phyloP scores from a whole-genome alignment of 139 green algal species.

The Chlamydomonas asymmetrica region DNA sequence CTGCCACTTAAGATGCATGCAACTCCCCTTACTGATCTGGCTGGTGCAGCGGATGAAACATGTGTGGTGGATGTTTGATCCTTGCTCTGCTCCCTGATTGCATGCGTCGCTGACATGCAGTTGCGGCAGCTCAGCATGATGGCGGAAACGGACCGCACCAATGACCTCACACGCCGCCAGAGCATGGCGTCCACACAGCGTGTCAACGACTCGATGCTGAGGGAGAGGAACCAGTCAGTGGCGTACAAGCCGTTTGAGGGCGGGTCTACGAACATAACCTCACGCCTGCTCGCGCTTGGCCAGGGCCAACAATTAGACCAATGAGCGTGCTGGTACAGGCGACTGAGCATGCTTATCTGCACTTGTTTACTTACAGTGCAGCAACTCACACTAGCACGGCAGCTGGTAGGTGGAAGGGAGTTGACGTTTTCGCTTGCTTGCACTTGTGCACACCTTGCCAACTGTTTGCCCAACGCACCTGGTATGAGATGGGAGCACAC shows the following conservation, averaged over 20 bases:
- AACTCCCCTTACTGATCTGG: neutral
- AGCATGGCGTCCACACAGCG: conserved; percentile 5
- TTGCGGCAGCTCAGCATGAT: neutral
- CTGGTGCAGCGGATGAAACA: neutral
- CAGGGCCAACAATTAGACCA: conserved; percentile 19
- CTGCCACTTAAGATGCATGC: no score
- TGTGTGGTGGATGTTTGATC: neutral
- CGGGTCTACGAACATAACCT: conserved; percentile 26
- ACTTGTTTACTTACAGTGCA: neutral
- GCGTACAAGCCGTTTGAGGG: conserved; percentile 17
- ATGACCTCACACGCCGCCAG: neutral
- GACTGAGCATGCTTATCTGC: neutral
- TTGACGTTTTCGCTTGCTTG: neutral
- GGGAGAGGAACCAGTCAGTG: neutral
- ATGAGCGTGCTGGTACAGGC: no score
- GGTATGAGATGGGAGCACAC: no score
- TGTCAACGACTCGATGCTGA: neutral
- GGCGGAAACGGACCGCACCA: neutral
- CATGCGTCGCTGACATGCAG: neutral
- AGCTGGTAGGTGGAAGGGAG: neutral
- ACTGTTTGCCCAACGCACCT: neutral
- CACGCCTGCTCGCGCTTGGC: conserved; percentile 29
- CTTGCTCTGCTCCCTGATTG: neutral
- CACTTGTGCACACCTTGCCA: neutral
- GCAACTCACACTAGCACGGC: neutral